Conservation (phyloP, 2,329 filamentous ascomycete genomes). For the Cordyceps farinosa region DNA sequence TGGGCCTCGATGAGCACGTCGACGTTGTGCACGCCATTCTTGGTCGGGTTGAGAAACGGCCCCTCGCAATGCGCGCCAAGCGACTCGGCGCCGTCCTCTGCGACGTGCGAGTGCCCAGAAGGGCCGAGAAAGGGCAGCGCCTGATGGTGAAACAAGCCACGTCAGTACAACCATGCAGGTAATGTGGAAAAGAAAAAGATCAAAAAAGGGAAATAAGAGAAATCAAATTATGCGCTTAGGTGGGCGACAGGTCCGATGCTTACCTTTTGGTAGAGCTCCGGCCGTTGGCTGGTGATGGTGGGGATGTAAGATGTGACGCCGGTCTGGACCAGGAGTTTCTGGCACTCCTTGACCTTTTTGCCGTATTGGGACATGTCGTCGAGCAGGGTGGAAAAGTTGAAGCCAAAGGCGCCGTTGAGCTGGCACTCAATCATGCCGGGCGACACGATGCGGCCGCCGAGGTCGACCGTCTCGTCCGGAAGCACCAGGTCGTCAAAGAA, state of each 20-base stretch:
- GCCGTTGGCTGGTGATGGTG: constrained; percentile 75
- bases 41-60: constrained; percentile 76
- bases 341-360: constrained; percentile 68
- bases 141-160: constrained; percentile 28
- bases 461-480: constrained; percentile 73
- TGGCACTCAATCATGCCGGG: constrained; percentile 89
- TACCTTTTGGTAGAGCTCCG: constrained; percentile 78
- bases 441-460: constrained; percentile 76
- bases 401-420: constrained; percentile 87
- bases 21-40: constrained; percentile 81
- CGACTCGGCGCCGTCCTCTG: constrained; percentile 74
- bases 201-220: neutral
- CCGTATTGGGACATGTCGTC: constrained; percentile 65
- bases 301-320: constrained; percentile 87
- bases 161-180: neutral
- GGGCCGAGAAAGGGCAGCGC: constrained; percentile 75
- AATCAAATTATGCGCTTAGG: neutral
- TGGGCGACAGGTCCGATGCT: constrained; percentile 5
- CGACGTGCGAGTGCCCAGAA: constrained; percentile 55
- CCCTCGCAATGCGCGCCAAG: constrained; percentile 90
- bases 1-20: constrained; percentile 65
- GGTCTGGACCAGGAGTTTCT: constrained; percentile 67
- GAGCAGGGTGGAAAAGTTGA: constrained; percentile 83
- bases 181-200: neutral
- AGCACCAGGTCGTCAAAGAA: constrained; percentile 66